Evolutionary conservation across 202 grass and related monocot species (phyloP).

Genomic region (Setaria viridis): DNA sequence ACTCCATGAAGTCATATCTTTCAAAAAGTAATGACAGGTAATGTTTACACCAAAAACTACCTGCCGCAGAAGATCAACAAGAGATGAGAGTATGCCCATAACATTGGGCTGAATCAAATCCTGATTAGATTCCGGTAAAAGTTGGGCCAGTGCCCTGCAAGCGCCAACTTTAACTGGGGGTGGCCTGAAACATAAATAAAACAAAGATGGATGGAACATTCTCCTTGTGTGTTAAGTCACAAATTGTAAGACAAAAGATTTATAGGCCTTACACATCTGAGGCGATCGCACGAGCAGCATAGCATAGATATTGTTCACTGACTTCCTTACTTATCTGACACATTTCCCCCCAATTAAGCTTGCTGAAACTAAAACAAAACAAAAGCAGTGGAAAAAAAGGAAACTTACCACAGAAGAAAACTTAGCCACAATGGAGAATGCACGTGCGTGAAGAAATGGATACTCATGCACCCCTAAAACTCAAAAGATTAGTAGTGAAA

Average conservation of each 20-base stretch:
- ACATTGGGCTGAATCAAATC: slow-evolving; percentile 63
- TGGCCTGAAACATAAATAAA: slow-evolving; percentile 62
- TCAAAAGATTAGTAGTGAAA: slow-evolving; percentile 44
- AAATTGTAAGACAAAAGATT: slow-evolving; percentile 16
- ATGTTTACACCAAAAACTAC: slow-evolving; percentile 52
- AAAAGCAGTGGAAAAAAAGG: slow-evolving; percentile 2
- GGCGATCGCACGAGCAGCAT: slow-evolving; percentile 73
- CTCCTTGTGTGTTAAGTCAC: slow-evolving; percentile 15
- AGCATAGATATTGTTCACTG: slow-evolving; percentile 74
- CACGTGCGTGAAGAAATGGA: slow-evolving; percentile 93
- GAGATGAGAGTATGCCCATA: slow-evolving; percentile 81
- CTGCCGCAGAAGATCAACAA: slow-evolving; percentile 81
- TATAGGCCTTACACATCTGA: slow-evolving; percentile 82
- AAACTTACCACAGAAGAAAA: slow-evolving; percentile 77
- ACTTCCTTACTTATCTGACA: slow-evolving; percentile 78
- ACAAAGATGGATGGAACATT: slow-evolving; percentile 18
- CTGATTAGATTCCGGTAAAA: slow-evolving; percentile 67
- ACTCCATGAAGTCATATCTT: slow-evolving; percentile 32
- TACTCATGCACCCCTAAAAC: slow-evolving; percentile 74
- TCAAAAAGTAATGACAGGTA: slow-evolving; percentile 10
- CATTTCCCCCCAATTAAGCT: slow-evolving; percentile 40
- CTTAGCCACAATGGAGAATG: slow-evolving; percentile 76
- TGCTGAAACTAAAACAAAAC: slow-evolving; percentile 21
- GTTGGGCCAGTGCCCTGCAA: slow-evolving; percentile 78
- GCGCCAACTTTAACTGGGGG: slow-evolving; percentile 95